Percentiles rank a stretch among this genome's conserved stretches.
These are phyloP conservation scores for Monosporozyma servazzii DNA, from an alignment of 805 yeast genomes.

Conservation along the genomic window DNA sequence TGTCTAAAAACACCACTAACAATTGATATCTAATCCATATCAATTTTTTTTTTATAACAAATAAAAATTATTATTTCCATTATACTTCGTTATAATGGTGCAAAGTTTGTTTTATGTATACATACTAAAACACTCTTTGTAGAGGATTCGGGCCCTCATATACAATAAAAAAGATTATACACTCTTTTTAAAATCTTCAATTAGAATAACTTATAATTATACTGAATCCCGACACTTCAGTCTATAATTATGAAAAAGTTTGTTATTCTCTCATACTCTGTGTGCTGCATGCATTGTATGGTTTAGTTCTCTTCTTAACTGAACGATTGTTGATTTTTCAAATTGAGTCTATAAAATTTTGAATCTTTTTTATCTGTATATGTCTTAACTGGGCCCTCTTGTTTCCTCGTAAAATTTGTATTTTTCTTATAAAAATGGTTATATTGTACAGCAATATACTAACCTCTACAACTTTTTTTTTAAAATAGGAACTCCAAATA, in stretches of 20 bases:
- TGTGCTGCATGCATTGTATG: not conserved
- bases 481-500: slow-evolving; percentile 87
- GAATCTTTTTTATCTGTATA: not conserved
- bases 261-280: not conserved
- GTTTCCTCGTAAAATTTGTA: not conserved
- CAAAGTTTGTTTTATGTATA: not conserved
- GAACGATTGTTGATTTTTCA: not conserved
- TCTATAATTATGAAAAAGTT: not conserved
- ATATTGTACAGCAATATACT: not conserved
- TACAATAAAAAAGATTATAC: not conserved
- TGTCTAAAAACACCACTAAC: slow-evolving; percentile 4
- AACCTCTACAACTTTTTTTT: slow-evolving; percentile 6
- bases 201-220: slow-evolving; percentile 30
- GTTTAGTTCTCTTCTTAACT: not conserved
- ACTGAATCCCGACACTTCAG: slow-evolving; percentile 87
- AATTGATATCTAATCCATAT: not conserved
- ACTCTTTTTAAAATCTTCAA: not conserved
- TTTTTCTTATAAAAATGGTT: not conserved
- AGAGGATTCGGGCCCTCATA: slow-evolving; percentile 71
- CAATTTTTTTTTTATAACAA: not conserved
- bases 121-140: slow-evolving; percentile 5
- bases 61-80: not conserved
- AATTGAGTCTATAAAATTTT: too few species aligned
- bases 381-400: not conserved
- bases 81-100: not conserved